Evolutionary conservation across 495 filamentous ascomycete species (phyloP).

Genomic region (Pyrenula aspistea): DNA sequence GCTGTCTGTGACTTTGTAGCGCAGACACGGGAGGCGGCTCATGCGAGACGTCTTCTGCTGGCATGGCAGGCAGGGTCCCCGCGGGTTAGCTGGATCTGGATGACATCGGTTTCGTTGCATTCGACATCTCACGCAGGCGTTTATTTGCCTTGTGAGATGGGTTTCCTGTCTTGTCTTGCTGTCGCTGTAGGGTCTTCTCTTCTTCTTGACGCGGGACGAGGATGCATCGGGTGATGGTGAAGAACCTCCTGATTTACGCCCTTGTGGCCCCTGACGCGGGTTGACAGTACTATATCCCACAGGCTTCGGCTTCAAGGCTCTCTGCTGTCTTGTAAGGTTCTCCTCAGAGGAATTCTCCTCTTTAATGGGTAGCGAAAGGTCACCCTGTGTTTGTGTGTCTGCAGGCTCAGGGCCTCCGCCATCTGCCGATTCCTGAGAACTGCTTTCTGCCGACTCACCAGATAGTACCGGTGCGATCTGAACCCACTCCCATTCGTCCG

Average conservation of each 20-base stretch:
- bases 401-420: background rate
- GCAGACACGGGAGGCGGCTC: constrained; percentile 23
- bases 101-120: constrained; percentile 26
- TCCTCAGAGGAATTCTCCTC: background rate
- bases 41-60: constrained; percentile 17
- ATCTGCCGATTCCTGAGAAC: background rate
- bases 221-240: background rate
- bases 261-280: background rate
- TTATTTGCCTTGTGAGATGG: constrained; percentile 17
- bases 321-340: background rate
- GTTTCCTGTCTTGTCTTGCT: constrained; percentile 15
- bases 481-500: constrained; percentile 1
- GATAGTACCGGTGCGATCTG: constrained; percentile 2
- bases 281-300: background rate
- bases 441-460: constrained; percentile 4
- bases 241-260: background rate
- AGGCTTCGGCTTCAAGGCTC: background rate
- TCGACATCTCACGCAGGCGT: constrained; percentile 22
- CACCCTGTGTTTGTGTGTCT: background rate
- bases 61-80: constrained; percentile 21
- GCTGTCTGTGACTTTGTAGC: constrained; percentile 27
- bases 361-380: background rate
- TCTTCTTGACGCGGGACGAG: constrained; percentile 7
- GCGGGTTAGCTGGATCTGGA: constrained; percentile 19
- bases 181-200: constrained; percentile 15